These are phyloP conservation scores for Sphagnum tenellum DNA, from an alignment of 225 moss, liverwort and hornwort species.

Conservation along the genomic window DNA sequence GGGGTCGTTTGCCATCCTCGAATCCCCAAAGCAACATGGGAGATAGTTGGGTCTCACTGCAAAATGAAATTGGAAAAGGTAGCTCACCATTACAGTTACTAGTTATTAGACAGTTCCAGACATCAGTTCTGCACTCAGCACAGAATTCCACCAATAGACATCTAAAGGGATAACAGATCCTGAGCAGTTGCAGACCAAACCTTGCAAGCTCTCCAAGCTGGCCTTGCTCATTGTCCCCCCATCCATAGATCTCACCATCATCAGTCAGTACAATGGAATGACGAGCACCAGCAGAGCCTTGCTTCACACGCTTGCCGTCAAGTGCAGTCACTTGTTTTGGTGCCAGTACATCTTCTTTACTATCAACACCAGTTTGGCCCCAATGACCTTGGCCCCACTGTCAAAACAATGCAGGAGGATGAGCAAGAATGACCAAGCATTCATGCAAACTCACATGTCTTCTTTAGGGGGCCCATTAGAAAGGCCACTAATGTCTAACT, in stretches of 20 bases:
- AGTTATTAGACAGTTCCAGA: no score
- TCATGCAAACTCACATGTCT: no score
- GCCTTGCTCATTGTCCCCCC: constrained; percentile 71
- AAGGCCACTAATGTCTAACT: no score
- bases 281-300: constrained; percentile 67
- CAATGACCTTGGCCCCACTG: constrained; percentile 78
- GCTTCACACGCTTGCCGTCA: constrained; percentile 31
- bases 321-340: constrained; percentile 41
- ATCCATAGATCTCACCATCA: constrained; percentile 49
- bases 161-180: not conserved
- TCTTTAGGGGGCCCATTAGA: no score
- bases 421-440: no score
- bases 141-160: not conserved
- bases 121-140: no score
- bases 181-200: constrained; percentile 16
- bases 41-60: constrained; percentile 45
- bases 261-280: constrained; percentile 53
- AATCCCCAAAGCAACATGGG: constrained; percentile 43
- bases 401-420: not conserved
- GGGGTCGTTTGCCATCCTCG: constrained; percentile 47
- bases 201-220: constrained; percentile 50
- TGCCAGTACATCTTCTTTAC: constrained; percentile 34
- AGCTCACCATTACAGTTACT: not conserved
- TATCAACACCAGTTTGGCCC: constrained; percentile 63
- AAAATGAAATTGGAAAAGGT: constrained; percentile 9